phyloP scores from a whole-genome alignment of 2,329 filamentous ascomycete genomes.

The Stagonosporopsis tanaceti region DNA sequence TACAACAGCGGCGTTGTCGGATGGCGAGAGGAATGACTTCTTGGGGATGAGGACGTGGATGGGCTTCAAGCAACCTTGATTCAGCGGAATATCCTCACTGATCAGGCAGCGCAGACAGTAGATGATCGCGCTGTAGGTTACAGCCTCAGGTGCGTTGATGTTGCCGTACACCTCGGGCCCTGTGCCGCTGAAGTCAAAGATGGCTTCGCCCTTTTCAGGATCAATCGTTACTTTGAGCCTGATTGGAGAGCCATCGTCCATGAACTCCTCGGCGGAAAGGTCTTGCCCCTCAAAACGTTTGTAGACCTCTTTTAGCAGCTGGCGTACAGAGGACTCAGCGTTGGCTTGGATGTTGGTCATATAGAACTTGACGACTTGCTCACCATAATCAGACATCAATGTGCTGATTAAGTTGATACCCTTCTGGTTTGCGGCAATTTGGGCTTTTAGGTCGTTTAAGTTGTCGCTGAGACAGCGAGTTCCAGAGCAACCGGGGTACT shows the following conservation, averaged over 20 bases:
- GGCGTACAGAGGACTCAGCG: constrained; percentile 77
- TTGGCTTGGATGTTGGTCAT: constrained; percentile 85
- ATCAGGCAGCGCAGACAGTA: constrained; percentile 85
- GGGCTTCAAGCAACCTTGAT: constrained; percentile 83
- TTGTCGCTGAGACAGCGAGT: constrained; percentile 84
- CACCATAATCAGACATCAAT: constrained; percentile 79
- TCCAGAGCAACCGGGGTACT: constrained; percentile 78
- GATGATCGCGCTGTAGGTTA: constrained; percentile 85
- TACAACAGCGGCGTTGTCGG: constrained; percentile 79
- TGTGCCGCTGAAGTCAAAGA: constrained; percentile 81
- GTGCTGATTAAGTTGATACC: constrained; percentile 79
- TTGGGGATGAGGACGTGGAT: constrained; percentile 78
- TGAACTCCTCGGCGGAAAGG: constrained; percentile 79
- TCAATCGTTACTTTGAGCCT: constrained; percentile 78
- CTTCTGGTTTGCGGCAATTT: constrained; percentile 86
- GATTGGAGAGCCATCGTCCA: constrained; percentile 87
- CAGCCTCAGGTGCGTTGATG: constrained; percentile 81
- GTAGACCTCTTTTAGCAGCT: constrained; percentile 75
- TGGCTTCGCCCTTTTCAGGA: constrained; percentile 74
- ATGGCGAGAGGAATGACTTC: constrained; percentile 76
- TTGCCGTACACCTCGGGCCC: constrained; percentile 82
- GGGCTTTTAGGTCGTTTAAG: constrained; percentile 84
- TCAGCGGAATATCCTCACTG: constrained; percentile 81
- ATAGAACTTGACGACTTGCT: constrained; percentile 80
- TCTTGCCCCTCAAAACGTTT: constrained; percentile 73